Conservation (phyloP, 106 monocot species). For the Allium cepa region DNA sequence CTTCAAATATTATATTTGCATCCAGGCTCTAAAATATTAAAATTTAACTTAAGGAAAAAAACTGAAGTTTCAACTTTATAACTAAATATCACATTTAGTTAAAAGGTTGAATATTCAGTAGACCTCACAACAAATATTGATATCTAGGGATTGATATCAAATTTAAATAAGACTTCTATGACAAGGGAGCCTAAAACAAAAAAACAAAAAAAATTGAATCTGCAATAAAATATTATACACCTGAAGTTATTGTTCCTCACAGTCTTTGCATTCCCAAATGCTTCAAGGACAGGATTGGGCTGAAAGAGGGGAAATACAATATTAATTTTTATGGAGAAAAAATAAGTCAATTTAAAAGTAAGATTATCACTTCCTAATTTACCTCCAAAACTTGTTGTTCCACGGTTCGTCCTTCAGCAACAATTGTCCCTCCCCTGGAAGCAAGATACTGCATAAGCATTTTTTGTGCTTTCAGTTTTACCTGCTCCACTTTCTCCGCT, state of each 20-base stretch:
- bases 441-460: slow-evolving; percentile 92
- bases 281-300: slow-evolving; percentile 98
- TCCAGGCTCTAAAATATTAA: too few species aligned
- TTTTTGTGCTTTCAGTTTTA: slow-evolving; percentile 97
- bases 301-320: slow-evolving; percentile 20
- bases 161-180: too few species aligned
- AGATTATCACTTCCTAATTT: background rate
- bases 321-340: background rate
- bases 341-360: background rate
- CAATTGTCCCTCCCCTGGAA: slow-evolving; percentile 80
- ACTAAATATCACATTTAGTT: too few species aligned
- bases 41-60: too few species aligned
- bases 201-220: background rate
- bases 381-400: slow-evolving; percentile 97
- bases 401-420: slow-evolving; percentile 60
- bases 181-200: too few species aligned
- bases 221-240: slow-evolving; percentile 14
- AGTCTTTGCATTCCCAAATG: slow-evolving; percentile 98
- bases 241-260: slow-evolving; percentile 95
- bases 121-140: too few species aligned
- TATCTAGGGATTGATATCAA: too few species aligned
- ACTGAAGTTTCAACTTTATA: too few species aligned
- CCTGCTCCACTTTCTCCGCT: slow-evolving; percentile 99
- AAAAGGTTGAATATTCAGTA: too few species aligned
- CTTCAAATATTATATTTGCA: too few species aligned